phyloP scores from a whole-genome alignment of 176 grass and related monocot species.

The Triticum timopheevii region DNA sequence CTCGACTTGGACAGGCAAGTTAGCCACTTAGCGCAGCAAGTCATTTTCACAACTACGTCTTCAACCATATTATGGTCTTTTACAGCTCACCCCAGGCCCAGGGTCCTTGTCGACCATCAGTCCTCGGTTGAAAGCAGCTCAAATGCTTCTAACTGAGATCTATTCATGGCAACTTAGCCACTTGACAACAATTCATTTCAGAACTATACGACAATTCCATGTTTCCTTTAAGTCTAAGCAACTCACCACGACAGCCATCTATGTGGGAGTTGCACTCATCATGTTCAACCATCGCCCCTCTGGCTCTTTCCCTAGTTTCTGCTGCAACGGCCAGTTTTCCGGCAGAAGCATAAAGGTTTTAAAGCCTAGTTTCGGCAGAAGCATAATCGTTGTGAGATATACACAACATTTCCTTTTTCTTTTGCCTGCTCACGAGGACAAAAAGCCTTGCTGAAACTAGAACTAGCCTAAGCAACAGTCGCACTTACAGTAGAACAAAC shows the following conservation, averaged over 20 bases:
- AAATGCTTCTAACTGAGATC: neutral
- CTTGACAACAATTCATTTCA: slow-evolving; percentile 35
- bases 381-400: too few species aligned
- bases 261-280: slow-evolving; percentile 47
- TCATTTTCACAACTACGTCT: slow-evolving; percentile 20
- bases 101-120: slow-evolving; percentile 53
- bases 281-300: slow-evolving; percentile 33
- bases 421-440: neutral
- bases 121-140: neutral
- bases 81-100: slow-evolving; percentile 55
- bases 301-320: slow-evolving; percentile 59
- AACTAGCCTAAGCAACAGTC: neutral
- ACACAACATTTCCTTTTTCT: neutral
- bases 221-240: slow-evolving; percentile 54
- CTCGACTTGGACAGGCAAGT: neutral
- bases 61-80: neutral
- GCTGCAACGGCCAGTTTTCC: slow-evolving; percentile 54
- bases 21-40: neutral
- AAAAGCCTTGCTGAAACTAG: neutral
- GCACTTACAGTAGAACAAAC: neutral
- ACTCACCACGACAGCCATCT: slow-evolving; percentile 36
- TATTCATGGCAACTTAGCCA: neutral
- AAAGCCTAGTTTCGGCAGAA: too few species aligned
- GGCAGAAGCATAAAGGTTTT: slow-evolving; percentile 65
- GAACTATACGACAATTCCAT: slow-evolving; percentile 36